Percentiles rank a stretch among this genome's conserved stretches.
phyloP scores from a whole-genome alignment of 768 basidiomycete genomes.

The Naganishia onofrii region DNA sequence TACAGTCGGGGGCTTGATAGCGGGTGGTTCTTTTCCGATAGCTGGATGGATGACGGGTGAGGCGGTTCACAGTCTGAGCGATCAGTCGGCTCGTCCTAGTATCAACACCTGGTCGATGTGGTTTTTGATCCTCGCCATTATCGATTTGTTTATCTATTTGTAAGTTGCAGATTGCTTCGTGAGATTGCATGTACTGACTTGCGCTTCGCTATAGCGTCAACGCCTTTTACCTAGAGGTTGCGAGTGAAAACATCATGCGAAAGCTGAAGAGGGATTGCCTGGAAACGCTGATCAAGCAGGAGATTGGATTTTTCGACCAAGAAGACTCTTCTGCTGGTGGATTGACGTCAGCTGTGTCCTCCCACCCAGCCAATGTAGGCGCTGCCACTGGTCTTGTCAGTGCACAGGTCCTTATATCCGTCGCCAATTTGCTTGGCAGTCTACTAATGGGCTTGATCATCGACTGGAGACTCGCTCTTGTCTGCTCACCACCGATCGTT shows the following conservation, averaged over 20 bases:
- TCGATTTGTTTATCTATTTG: conserved; percentile 31
- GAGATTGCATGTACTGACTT: neutral
- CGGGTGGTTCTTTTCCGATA: conserved; percentile 40
- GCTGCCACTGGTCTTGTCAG: conserved; percentile 42
- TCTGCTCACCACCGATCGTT: conserved; percentile 36
- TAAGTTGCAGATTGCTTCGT: neutral
- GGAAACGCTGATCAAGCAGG: conserved; percentile 39
- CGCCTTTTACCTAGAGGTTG: conserved; percentile 39
- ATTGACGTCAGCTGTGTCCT: conserved; percentile 43
- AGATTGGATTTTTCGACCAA: conserved; percentile 48
- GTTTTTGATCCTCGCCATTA: conserved; percentile 47
- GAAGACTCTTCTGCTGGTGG: conserved; percentile 40
- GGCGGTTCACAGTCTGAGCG: conserved; percentile 36
- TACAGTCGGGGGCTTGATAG: conserved; percentile 34
- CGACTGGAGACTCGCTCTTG: conserved; percentile 43
- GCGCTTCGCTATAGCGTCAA: conserved; percentile 26
- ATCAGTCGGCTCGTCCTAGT: conserved; percentile 27
- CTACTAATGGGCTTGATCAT: conserved; percentile 40
- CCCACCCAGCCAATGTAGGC: conserved; percentile 41
- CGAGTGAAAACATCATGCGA: conserved; percentile 39
- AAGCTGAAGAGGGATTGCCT: conserved; percentile 37
- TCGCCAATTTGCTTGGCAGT: conserved; percentile 39
- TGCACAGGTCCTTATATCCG: conserved; percentile 38
- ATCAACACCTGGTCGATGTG: conserved; percentile 42
- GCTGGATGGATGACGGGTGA: conserved; percentile 45